Percentiles rank a stretch among this genome's conserved stretches.
These are phyloP conservation scores for Penicillium sp. DNA, from an alignment of 2,329 filamentous ascomycete species.

Conservation along the genomic window DNA sequence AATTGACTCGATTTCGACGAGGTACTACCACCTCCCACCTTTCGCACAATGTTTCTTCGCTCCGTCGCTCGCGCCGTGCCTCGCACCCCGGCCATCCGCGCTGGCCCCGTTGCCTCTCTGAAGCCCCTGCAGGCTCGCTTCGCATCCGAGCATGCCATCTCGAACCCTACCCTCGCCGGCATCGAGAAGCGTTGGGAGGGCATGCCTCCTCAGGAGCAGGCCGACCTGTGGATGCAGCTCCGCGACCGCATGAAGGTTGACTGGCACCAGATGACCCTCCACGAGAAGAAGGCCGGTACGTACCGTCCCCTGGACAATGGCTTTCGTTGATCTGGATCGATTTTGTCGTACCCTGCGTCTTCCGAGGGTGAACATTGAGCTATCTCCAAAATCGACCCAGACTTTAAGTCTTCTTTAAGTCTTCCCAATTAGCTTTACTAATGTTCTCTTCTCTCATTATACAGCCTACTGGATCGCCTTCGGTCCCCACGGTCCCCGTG, in stretches of 20 bases:
- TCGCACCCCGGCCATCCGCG: slow-evolving; percentile 41
- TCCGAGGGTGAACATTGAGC: slow-evolving; percentile 14
- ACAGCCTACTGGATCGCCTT: slow-evolving; percentile 99
- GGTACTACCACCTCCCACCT: slow-evolving; percentile 25
- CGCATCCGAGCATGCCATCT: slow-evolving; percentile 82
- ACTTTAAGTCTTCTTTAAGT: not conserved
- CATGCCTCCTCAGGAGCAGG: slow-evolving; percentile 98
- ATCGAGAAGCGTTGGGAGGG: slow-evolving; percentile 99
- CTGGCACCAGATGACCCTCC: slow-evolving; percentile 89
- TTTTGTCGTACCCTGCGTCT: slow-evolving; percentile 12
- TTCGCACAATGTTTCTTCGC: slow-evolving; percentile 45
- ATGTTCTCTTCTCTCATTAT: slow-evolving; percentile 12
- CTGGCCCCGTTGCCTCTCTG: slow-evolving; percentile 38
- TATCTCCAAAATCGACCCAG: not conserved
- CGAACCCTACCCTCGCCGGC: slow-evolving; percentile 93
- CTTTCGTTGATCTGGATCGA: not conserved
- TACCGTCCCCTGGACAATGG: slow-evolving; percentile 28
- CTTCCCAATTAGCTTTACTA: slow-evolving; percentile 14
- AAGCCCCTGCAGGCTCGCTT: slow-evolving; percentile 48
- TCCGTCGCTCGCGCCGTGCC: slow-evolving; percentile 43
- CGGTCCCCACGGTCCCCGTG: slow-evolving; percentile 89
- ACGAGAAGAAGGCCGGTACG: slow-evolving; percentile 99
- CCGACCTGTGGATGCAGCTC: slow-evolving; percentile 97
- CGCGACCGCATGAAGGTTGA: slow-evolving; percentile 98
- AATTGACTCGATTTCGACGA: slow-evolving; percentile 30